Percentiles rank a stretch among this genome's conserved stretches.
These are phyloP conservation scores for Sapria himalayana DNA, from an alignment of 345 rosid genomes.

Conservation along the genomic window DNA sequence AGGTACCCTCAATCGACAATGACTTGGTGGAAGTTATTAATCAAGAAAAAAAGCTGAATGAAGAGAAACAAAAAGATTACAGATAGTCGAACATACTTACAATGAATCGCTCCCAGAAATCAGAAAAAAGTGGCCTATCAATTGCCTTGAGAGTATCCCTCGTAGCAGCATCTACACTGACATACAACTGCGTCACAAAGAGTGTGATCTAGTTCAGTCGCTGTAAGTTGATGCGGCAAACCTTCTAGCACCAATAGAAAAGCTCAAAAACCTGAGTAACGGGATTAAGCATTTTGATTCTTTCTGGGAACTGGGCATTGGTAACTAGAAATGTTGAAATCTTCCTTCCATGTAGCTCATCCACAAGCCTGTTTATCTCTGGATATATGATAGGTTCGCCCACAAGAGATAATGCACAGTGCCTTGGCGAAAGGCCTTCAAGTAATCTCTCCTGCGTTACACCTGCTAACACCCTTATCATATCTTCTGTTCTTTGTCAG, in stretches of 20 bases:
- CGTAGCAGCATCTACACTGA: constrained; percentile 96
- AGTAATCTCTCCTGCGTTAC: constrained; percentile 55
- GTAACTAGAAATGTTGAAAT: constrained; percentile 91
- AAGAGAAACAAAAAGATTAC: too few species aligned
- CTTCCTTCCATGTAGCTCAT: constrained; percentile 65
- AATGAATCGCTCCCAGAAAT: constrained; percentile 89
- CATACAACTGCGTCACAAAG: constrained; percentile 54
- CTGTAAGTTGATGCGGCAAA: constrained; percentile 1
- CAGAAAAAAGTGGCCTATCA: constrained; percentile 88
- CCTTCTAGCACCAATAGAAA: too few species aligned
- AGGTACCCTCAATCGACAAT: too few species aligned
- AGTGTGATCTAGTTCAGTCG: constrained; percentile 1
- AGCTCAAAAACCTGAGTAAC: constrained; percentile 54
- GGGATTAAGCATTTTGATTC: constrained; percentile 57
- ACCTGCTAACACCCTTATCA: constrained; percentile 45
- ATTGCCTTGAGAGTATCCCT: constrained; percentile 91
- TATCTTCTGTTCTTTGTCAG: too few species aligned
- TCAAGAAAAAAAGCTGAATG: too few species aligned
- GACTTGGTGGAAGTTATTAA: too few species aligned
- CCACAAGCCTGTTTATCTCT: constrained; percentile 68
- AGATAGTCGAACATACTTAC: too few species aligned
- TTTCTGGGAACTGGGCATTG: constrained; percentile 95
- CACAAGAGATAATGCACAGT: constrained; percentile 92
- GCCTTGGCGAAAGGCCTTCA: constrained; percentile 82
- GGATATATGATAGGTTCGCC: constrained; percentile 99